Evolutionary conservation across 352 stramenopile genomes (phyloP), one percentile per base, ranked within the genome.

Genomic region (Plasmopara muralis): DNA sequence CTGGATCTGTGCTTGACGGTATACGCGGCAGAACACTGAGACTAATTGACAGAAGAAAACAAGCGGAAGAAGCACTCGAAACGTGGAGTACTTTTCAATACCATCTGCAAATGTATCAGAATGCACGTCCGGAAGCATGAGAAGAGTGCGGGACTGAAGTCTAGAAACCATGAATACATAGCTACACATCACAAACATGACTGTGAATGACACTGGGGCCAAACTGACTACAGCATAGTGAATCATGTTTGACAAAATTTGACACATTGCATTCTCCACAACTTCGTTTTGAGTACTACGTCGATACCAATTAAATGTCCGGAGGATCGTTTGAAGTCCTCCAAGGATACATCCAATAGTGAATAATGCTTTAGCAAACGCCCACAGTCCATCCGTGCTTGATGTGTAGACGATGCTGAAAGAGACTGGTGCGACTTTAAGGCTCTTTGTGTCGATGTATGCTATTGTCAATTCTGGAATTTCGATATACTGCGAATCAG

Each of bases 131-230:
- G 91, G 93, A 16, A 98, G 72, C 59, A 98, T 57, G 13, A 96
- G 33, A 53, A 93, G 92, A n/a, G 95, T 87, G 28, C 49, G 72
- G 6, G 72, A 78, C 60, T 97, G 89, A 10, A 97, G 56, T 64
- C 97, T 97, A 74, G 97, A 97, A 59, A 98, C 96, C n/a, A 97
- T 47, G 39, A 98, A 83, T 43, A 86, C 93, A 65, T 98, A 98
- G 38, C 56, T 57, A 43, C 70, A 87, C 37, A 97, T 60, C 7
- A 83, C 42, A 31, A 96, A 83, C 16, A 93, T 63, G 37, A 96
- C 77, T 7, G 41, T 10, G 42, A 85, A 84, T 28, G 52, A 68
- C 33, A 66, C 66, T 29, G 56, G 57, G 7, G 73, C 79, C 43
- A 71, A 60, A 47, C 72, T 79, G 9, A 65, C 70, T 18, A 70